Percentiles rank a stretch among this genome's conserved stretches.
These are phyloP conservation scores for Neonectria faginata DNA, from an alignment of 2,329 filamentous ascomycete genomes.

Conservation along the genomic window DNA sequence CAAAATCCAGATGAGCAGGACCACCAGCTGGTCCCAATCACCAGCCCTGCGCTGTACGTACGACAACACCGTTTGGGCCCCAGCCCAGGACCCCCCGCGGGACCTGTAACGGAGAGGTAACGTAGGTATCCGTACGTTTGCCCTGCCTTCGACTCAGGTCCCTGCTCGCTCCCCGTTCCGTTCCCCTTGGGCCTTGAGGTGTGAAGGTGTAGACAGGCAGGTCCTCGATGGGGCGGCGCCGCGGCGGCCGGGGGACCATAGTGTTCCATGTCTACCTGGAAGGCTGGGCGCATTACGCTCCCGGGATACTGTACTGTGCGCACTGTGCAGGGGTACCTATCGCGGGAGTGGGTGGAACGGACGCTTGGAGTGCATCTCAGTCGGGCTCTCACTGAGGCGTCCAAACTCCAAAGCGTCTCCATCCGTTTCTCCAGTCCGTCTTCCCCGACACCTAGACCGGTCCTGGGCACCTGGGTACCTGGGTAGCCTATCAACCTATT, in stretches of 20 bases:
- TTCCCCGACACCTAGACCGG: conserved; percentile 10
- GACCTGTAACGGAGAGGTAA: conserved; percentile 22
- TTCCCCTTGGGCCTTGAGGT: conserved; percentile 20
- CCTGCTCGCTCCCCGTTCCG: not conserved
- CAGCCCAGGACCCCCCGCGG: conserved; percentile 6
- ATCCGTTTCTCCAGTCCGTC: conserved; percentile 11
- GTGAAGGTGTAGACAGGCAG: conserved; percentile 10
- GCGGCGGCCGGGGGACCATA: conserved; percentile 17
- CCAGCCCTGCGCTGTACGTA: conserved; percentile 27
- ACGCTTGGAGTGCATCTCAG: conserved; percentile 19
- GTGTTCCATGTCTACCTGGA: not conserved
- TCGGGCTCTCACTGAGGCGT: not conserved
- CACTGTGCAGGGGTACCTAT: conserved; percentile 25
- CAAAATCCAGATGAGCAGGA: conserved; percentile 42
- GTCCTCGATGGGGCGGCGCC: conserved; percentile 21
- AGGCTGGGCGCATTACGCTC: conserved; percentile 15
- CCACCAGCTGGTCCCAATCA: conserved; percentile 40
- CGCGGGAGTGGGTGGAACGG: conserved; percentile 8
- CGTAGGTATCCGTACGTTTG: not conserved
- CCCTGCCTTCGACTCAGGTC: conserved; percentile 1
- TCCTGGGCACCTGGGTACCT: conserved; percentile 12
- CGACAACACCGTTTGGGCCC: conserved; percentile 29
- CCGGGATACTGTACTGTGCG: conserved; percentile 19
- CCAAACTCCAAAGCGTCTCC: not conserved
- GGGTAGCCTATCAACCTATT: not conserved